Conservation (phyloP, 495 filamentous ascomycete genomes). For the Lepidopterella palustris region DNA sequence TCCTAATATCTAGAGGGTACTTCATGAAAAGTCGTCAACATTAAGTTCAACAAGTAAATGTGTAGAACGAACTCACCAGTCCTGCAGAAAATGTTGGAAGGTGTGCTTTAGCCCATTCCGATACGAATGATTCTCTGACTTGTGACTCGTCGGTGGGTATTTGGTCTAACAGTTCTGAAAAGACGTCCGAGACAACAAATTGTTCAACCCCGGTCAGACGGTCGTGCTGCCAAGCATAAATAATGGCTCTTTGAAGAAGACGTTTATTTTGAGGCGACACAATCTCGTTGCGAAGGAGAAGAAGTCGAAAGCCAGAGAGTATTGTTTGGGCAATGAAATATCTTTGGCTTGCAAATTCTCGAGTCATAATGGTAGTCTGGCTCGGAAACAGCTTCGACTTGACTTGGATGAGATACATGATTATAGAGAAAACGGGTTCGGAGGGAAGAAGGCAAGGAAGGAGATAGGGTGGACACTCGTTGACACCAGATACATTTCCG, state of each 20-base stretch:
- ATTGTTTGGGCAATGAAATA: constrained; percentile 22
- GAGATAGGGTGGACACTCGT: constrained; percentile 25
- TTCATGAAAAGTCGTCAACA: constrained; percentile 3
- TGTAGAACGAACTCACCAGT: constrained; percentile 8
- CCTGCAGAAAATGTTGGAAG: constrained; percentile 21
- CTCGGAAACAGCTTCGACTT: constrained; percentile 21
- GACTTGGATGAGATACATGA: constrained; percentile 23
- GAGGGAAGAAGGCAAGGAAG: constrained; percentile 17
- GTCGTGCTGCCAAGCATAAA: constrained; percentile 22
- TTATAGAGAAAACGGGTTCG: constrained; percentile 22
- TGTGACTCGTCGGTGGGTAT: constrained; percentile 8
- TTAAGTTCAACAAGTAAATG: not conserved
- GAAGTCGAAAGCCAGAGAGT: constrained; percentile 21
- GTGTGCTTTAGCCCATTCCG: constrained; percentile 14
- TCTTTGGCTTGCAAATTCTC: constrained; percentile 19
- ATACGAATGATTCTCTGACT: constrained; percentile 10
- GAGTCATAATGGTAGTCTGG: constrained; percentile 20
- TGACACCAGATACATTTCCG: constrained; percentile 12
- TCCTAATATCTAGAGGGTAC: constrained; percentile 24
- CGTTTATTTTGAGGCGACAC: constrained; percentile 12
- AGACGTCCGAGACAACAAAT: constrained; percentile 23
- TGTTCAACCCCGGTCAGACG: constrained; percentile 15
- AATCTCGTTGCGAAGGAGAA: constrained; percentile 18
- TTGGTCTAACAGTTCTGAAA: constrained; percentile 17
- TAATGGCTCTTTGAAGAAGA: constrained; percentile 19